These are phyloP conservation scores for Tricholoma sp. DNA, from an alignment of 768 basidiomycete genomes.

Conservation along the genomic window DNA sequence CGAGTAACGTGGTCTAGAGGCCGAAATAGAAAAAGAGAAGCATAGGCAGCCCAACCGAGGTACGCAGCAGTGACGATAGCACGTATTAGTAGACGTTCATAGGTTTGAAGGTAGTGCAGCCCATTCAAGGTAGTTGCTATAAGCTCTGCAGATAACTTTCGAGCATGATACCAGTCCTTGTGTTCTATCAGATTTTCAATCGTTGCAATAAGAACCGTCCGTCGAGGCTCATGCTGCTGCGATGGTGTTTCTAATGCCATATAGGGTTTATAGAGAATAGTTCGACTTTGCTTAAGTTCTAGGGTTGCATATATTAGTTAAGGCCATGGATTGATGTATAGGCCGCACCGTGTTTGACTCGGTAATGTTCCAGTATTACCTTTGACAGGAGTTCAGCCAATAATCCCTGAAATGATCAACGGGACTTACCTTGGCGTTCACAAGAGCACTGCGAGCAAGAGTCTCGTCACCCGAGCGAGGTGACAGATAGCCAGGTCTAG, in stretches of 20 bases:
- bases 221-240: slow-evolving; percentile 23
- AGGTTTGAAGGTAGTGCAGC: slow-evolving; percentile 77
- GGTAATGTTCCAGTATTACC: slow-evolving; percentile 74
- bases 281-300: slow-evolving; percentile 59
- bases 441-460: slow-evolving; percentile 49
- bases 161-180: slow-evolving; percentile 44
- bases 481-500: slow-evolving; percentile 52
- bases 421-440: slow-evolving; percentile 54
- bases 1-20: slow-evolving; percentile 21
- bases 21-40: slow-evolving; percentile 52
- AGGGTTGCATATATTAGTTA: background rate
- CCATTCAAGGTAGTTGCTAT: slow-evolving; percentile 53
- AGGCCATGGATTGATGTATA: background rate
- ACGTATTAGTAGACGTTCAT: slow-evolving; percentile 71
- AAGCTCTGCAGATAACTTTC: slow-evolving; percentile 43
- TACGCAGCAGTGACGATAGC: slow-evolving; percentile 69
- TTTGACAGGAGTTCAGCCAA: slow-evolving; percentile 15
- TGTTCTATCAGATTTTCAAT: slow-evolving; percentile 44
- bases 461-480: slow-evolving; percentile 40
- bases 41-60: slow-evolving; percentile 71
- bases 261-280: slow-evolving; percentile 63
- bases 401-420: background rate
- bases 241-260: slow-evolving; percentile 33
- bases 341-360: slow-evolving; percentile 64
- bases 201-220: slow-evolving; percentile 27